phyloP scores from a whole-genome alignment of 192 early-diverging fungal genomes.

The Ambispora gerdemannii region DNA sequence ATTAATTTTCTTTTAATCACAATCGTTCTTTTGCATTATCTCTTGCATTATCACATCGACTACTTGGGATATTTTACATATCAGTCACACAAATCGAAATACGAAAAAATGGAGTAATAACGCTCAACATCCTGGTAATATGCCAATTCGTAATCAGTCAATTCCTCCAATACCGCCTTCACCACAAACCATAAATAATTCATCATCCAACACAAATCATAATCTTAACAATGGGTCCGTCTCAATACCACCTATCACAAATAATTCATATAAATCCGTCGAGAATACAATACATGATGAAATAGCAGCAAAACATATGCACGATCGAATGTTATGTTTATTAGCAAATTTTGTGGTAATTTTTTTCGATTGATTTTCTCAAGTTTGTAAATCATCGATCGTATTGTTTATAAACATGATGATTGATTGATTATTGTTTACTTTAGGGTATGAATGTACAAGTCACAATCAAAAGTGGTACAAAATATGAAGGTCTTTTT shows the following conservation, averaged over 20 bases:
- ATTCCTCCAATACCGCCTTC: conserved; percentile 6
- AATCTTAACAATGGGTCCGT: conserved; percentile 18
- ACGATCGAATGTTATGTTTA: conserved; percentile 64
- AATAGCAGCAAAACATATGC: conserved; percentile 45
- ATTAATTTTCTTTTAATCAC: too few species aligned
- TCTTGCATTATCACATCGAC: neutral
- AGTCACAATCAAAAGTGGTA: conserved; percentile 55
- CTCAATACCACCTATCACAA: neutral
- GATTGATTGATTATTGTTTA: too few species aligned
- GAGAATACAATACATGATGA: conserved; percentile 37
- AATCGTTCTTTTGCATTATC: too few species aligned
- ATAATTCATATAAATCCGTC: conserved; percentile 14
- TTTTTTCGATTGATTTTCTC: too few species aligned
- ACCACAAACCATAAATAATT: too few species aligned
- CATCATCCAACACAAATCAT: neutral
- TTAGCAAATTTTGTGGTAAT: conserved; percentile 66
- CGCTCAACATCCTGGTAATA: conserved; percentile 17
- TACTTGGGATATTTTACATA: neutral
- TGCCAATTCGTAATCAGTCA: conserved; percentile 7
- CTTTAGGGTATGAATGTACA: conserved; percentile 64
- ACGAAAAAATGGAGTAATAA: conserved; percentile 26
- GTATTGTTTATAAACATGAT: too few species aligned
- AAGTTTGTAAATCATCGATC: too few species aligned
- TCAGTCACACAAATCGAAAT: conserved; percentile 27
- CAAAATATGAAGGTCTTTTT: conserved; percentile 67